phyloP scores from a whole-genome alignment of 2,329 filamentous ascomycete genomes.

The Aspergillus cejpii region DNA sequence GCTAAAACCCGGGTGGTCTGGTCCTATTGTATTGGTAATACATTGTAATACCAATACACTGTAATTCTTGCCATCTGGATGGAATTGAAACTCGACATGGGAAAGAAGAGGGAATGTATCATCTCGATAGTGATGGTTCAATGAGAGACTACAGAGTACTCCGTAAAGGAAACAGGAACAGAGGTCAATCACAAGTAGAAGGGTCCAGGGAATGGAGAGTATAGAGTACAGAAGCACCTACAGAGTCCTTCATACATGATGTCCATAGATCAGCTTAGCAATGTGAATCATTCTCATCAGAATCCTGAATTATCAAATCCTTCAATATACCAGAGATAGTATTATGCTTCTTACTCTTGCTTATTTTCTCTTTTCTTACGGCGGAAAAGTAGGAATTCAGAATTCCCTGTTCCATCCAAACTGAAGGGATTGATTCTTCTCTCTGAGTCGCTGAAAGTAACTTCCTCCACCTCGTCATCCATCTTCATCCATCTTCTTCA shows the following conservation, averaged over 20 bases:
- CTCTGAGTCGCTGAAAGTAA: background rate
- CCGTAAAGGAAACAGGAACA: no score
- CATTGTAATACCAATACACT: no score
- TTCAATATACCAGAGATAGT: background rate
- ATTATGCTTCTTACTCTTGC: background rate
- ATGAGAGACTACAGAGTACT: no score
- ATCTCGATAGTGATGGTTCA: no score
- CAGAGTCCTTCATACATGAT: no score
- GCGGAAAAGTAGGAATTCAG: constrained; percentile 12
- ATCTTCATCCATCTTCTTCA: constrained; percentile 1
- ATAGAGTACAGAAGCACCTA: no score
- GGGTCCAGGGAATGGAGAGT: no score
- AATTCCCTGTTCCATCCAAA: no score
- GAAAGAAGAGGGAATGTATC: no score
- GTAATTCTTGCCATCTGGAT: no score
- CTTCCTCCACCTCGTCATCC: constrained; percentile 6
- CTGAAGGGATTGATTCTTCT: constrained; percentile 5
- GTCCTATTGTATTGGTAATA: constrained; percentile 3
- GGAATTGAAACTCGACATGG: no score
- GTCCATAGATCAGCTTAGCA: background rate
- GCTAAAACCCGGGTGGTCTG: background rate
- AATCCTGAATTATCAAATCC: background rate
- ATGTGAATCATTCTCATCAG: constrained; percentile 2
- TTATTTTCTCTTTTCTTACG: constrained; percentile 12
- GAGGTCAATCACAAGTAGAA: no score